Evolutionary conservation across 148 eudicot species (phyloP).

Genomic region (Fagopyrum homotropicum): DNA sequence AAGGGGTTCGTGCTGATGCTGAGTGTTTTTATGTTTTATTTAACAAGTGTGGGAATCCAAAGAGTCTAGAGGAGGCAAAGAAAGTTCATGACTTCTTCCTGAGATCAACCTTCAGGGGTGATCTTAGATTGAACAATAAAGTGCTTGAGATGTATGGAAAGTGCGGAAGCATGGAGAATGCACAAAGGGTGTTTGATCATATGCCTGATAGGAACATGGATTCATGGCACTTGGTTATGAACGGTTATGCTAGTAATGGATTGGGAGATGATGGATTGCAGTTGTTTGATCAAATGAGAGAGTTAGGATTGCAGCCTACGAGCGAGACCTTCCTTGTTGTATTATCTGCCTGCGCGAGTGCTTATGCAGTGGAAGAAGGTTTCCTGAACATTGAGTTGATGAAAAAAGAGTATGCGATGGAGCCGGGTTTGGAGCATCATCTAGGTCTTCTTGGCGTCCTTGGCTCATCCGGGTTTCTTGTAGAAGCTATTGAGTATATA

Average conservation of each 20-base stretch:
- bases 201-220: slow-evolving; percentile 59
- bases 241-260: slow-evolving; percentile 48
- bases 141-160: no score
- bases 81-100: slow-evolving; percentile 60
- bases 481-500: slow-evolving; percentile 64
- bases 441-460: slow-evolving; percentile 32
- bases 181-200: slow-evolving; percentile 72
- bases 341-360: slow-evolving; percentile 71
- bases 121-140: slow-evolving; percentile 35
- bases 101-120: slow-evolving; percentile 43
- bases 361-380: slow-evolving; percentile 80
- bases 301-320: slow-evolving; percentile 44
- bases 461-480: slow-evolving; percentile 68
- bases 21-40: slow-evolving; percentile 53
- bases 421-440: slow-evolving; percentile 67
- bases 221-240: slow-evolving; percentile 63
- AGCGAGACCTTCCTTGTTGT: slow-evolving; percentile 62
- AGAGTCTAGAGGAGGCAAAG: slow-evolving; percentile 51
- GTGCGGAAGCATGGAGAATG: slow-evolving; percentile 18
- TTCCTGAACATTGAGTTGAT: slow-evolving; percentile 62
- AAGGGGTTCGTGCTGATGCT: slow-evolving; percentile 50
- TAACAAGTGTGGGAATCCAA: slow-evolving; percentile 51
- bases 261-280: slow-evolving; percentile 67
- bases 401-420: slow-evolving; percentile 60
- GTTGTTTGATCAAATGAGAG: slow-evolving; percentile 57